Evolutionary conservation across 805 yeast genomes (phyloP).

Genomic region (Candida xiaguanensis): DNA sequence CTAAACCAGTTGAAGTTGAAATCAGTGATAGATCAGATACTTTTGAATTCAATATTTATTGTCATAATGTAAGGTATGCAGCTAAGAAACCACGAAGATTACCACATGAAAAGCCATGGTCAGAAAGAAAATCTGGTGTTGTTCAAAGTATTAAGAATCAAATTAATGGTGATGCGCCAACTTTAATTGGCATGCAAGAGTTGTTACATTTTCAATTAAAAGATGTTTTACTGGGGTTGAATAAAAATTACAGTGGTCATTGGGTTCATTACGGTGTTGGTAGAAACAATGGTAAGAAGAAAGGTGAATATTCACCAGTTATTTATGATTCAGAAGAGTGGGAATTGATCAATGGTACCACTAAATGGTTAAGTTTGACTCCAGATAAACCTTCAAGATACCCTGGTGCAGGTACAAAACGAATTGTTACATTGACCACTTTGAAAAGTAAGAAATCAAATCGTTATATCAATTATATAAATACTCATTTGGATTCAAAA

Average conservation of each 20-base stretch:
- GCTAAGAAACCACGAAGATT: neutral
- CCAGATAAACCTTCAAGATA: constrained; percentile 31
- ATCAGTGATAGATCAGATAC: neutral
- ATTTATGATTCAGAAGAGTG: constrained; percentile 21
- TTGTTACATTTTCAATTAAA: constrained; percentile 32
- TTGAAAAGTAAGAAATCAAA: constrained; percentile 21
- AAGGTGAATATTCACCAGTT: constrained; percentile 28
- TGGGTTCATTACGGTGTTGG: constrained; percentile 30
- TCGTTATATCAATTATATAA: constrained; percentile 25
- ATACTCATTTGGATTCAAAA: constrained; percentile 39
- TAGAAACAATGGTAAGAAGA: constrained; percentile 24
- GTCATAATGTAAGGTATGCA: constrained; percentile 5
- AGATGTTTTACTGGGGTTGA: constrained; percentile 25
- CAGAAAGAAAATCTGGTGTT: constrained; percentile 19
- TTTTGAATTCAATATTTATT: constrained; percentile 5
- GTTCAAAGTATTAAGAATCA: constrained; percentile 13
- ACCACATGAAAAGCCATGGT: constrained; percentile 7
- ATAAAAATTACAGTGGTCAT: constrained; percentile 8
- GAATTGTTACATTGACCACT: constrained; percentile 36
- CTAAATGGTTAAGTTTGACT: constrained; percentile 25
- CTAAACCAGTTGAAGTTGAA: neutral
- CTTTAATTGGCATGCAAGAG: constrained; percentile 41
- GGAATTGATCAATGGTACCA: constrained; percentile 18
- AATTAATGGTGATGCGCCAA: constrained; percentile 17
- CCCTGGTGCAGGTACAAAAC: constrained; percentile 44